Evolutionary conservation across 169 alveolate species (phyloP).

Genomic region (Cystoisospora suis): DNA sequence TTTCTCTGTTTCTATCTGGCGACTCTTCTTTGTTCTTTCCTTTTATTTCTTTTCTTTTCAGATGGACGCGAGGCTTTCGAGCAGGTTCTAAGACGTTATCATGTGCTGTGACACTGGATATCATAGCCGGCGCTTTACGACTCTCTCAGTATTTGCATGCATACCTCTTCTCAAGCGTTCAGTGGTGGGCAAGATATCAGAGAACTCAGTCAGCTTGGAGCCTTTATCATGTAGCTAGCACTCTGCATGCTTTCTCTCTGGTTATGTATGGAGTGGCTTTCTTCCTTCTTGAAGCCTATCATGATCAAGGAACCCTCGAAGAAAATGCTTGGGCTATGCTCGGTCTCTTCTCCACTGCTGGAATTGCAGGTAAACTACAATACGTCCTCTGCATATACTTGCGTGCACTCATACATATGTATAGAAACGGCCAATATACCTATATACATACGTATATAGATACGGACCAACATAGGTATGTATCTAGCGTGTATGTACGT

Average conservation of each 20-base stretch:
- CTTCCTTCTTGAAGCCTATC: slow-evolving; percentile 85
- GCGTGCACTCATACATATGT: background rate
- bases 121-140: slow-evolving; percentile 78
- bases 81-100: slow-evolving; percentile 85
- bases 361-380: slow-evolving; percentile 74
- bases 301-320: slow-evolving; percentile 87
- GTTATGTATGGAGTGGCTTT: slow-evolving; percentile 84
- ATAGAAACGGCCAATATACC: too few species aligned
- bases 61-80: slow-evolving; percentile 81
- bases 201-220: slow-evolving; percentile 89
- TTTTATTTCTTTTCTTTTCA: background rate
- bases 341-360: slow-evolving; percentile 81
- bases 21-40: too few species aligned
- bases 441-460: background rate
- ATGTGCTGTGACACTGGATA: slow-evolving; percentile 85
- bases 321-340: slow-evolving; percentile 85
- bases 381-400: background rate
- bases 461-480: background rate
- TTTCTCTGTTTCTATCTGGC: too few species aligned
- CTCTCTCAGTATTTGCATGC: slow-evolving; percentile 82
- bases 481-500: background rate
- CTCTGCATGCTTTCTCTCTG: slow-evolving; percentile 82
- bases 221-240: slow-evolving; percentile 81
- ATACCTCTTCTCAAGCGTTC: slow-evolving; percentile 81
- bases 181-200: slow-evolving; percentile 87